Base-by-base conservation (phyloP, 805 yeast genomes). In the Candida bentonensis region DNA sequence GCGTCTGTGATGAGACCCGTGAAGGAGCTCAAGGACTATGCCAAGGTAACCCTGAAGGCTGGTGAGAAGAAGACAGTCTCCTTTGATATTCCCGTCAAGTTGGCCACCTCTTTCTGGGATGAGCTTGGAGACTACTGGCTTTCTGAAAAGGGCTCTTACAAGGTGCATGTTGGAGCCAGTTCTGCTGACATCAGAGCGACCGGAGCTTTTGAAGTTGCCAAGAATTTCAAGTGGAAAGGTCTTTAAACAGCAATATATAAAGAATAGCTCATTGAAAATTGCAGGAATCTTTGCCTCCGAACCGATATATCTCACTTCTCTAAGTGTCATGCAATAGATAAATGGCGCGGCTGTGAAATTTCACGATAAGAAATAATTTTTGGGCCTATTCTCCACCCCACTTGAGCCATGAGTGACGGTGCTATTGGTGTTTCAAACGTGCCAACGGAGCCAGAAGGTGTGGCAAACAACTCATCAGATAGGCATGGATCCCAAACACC, bases 21-120 rank as follows among this genome's bases (percentile, higher is more conserved):
- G 21, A 78, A 77, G 59, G 82, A 78, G 53, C 64, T 78, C 56
- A 76, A 74, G 57, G 79, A 72, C 22, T 78, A 73, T 53, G 68
- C 60, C 15, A 77, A 78, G 59, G 69, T 72, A 5, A 55, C 48
- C 30, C 52, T 78, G 47, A 52, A 59, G 41, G 62, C 77, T 3
- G 76, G 76, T 5, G 70, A 68, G 49, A 45, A 64, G 7, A 58
- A 59, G 44, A 53, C 58, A 1, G 73, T 69, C 17, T 46, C 51
- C 1, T 50, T 76, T 25, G 51, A 49, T n/a, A 49, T 73, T 22
- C 64, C 68, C 1, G 45, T 71, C 45, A 71, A 70, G 51, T 75
- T 74, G 48, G 72, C 74, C 22, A 64, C 73, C 9, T 74, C 80
- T 0, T 76, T 61, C 62, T 78, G 69, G 61, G 73, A 78, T 47